A percentile compares a stretch with the other conserved stretches of the same genome.
These are phyloP conservation scores for Cutaneotrichosporon spelunceum DNA, from an alignment of 1,284 basidiomycete genomes.

Conservation along the genomic window DNA sequence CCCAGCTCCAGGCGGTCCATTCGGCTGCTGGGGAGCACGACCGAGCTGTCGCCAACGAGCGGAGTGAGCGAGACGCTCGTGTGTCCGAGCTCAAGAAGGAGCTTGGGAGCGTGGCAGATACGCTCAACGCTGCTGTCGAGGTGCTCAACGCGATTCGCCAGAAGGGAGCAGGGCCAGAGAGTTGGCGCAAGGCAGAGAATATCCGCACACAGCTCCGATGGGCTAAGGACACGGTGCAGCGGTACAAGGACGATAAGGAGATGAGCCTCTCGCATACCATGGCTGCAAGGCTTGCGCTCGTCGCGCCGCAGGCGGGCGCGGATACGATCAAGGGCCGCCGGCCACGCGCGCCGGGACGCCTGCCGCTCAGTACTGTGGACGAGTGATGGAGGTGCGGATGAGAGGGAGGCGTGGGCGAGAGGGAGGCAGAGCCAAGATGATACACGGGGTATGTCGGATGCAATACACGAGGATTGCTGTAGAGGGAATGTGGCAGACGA, in stretches of 20 bases:
- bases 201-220: neutral
- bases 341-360: neutral
- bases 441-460: too few species aligned
- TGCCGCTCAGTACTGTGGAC: neutral
- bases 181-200: neutral
- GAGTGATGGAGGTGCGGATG: neutral
- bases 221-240: neutral
- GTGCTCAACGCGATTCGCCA: neutral
- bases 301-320: neutral
- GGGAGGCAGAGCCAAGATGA: too few species aligned
- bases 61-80: neutral
- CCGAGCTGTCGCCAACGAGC: neutral
- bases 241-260: neutral
- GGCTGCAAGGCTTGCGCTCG: neutral
- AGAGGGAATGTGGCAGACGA: too few species aligned
- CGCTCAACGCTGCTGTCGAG: neutral
- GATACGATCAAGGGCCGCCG: neutral
- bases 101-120: neutral
- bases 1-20: neutral
- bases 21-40: neutral
- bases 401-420: too few species aligned
- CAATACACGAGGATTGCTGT: too few species aligned
- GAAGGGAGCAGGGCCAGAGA: neutral
- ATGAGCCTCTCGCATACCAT: neutral
- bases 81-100: neutral